Conservation (phyloP, 345 rosid species). For the Corymbia maculata region DNA sequence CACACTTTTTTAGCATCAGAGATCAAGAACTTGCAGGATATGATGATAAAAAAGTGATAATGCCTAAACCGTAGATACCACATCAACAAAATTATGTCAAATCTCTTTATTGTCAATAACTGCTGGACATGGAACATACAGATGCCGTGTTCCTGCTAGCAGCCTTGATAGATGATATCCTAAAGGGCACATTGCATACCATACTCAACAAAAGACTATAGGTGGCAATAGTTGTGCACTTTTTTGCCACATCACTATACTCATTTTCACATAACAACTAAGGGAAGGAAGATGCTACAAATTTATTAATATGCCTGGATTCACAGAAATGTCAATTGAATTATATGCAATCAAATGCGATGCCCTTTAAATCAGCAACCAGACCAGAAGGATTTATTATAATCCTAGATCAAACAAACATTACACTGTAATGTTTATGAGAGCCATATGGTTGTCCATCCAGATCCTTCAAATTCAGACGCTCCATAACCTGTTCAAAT, state of each 20-base stretch:
- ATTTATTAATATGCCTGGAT: not conserved
- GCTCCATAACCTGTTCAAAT: conserved; percentile 46
- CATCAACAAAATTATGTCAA: not conserved
- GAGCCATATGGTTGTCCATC: conserved; percentile 72
- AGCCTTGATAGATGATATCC: not conserved
- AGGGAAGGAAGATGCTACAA: not conserved
- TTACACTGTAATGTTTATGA: conserved; percentile 76
- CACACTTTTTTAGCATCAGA: not conserved
- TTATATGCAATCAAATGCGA: not conserved
- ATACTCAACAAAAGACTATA: not conserved
- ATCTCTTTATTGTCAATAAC: not conserved
- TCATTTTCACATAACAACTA: not conserved
- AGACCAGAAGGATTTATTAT: not conserved
- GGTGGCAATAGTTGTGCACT: not conserved
- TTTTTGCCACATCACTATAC: not conserved
- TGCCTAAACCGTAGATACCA: not conserved
- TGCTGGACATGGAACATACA: not conserved
- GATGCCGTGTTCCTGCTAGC: not conserved
- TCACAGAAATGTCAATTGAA: not conserved
- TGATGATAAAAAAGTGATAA: not conserved
- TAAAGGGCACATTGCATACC: not conserved
- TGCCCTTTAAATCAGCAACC: not conserved
- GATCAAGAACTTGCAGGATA: not conserved
- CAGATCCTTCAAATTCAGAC: conserved; percentile 63
- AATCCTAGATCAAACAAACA: not conserved